Evolutionary conservation across 1,284 basidiomycete genomes (phyloP).

Genomic region (Exobasidium cylindrosporum): DNA sequence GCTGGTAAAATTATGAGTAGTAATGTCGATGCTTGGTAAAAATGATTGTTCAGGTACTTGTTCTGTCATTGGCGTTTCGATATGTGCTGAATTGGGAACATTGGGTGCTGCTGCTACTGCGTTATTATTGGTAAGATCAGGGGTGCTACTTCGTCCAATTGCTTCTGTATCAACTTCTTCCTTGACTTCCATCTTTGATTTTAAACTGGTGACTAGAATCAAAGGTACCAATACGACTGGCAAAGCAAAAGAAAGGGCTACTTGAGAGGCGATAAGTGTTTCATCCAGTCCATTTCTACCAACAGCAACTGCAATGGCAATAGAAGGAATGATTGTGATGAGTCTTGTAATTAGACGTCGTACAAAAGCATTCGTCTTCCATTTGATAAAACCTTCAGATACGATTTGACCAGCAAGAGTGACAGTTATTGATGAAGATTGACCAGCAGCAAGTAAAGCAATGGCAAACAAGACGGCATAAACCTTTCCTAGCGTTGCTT

Average conservation of each 20-base stretch:
- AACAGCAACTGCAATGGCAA: conserved; percentile 72
- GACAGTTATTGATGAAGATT: conserved; percentile 87
- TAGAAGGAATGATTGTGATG: conserved; percentile 80
- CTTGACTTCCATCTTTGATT: conserved; percentile 29
- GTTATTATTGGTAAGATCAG: neutral
- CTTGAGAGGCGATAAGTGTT: conserved; percentile 71
- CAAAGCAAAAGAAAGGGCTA: conserved; percentile 78
- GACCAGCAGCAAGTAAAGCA: conserved; percentile 66
- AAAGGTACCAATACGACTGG: conserved; percentile 62
- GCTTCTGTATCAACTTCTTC: conserved; percentile 14
- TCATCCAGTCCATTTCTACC: conserved; percentile 74
- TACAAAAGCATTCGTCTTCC: conserved; percentile 77
- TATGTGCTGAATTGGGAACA: neutral
- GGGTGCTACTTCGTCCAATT: neutral
- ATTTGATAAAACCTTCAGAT: conserved; percentile 87
- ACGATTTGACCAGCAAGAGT: conserved; percentile 89
- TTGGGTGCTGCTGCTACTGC: neutral
- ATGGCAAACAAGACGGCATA: conserved; percentile 48
- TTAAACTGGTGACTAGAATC: conserved; percentile 38
- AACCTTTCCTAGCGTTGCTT: conserved; percentile 24
- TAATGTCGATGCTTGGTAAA: neutral
- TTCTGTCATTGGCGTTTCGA: neutral
- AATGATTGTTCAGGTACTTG: neutral
- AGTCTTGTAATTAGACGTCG: conserved; percentile 79
- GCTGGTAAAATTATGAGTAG: conserved; percentile 22